These are phyloP conservation scores for Trichophaea hybrida DNA, from an alignment of 2,329 filamentous ascomycete genomes.

Conservation along the genomic window DNA sequence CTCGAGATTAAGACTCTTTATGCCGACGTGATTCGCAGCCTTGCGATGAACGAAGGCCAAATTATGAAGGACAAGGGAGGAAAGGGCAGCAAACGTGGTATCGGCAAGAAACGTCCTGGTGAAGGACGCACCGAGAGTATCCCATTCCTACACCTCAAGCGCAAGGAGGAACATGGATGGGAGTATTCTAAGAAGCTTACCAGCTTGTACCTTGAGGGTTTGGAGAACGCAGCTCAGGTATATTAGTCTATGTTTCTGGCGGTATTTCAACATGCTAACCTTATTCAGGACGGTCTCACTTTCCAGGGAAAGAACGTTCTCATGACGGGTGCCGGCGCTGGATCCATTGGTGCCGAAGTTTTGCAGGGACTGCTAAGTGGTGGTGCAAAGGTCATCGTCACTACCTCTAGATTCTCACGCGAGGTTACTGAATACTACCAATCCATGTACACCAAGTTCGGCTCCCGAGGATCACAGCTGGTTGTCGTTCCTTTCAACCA, in stretches of 20 bases:
- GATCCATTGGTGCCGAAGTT: conserved; percentile 94
- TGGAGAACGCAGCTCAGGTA: conserved; percentile 70
- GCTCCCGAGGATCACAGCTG: conserved; percentile 84
- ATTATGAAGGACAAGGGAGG: conserved; percentile 81
- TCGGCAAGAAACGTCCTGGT: conserved; percentile 37
- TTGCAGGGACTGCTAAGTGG: conserved; percentile 91
- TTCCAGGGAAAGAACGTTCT: conserved; percentile 92
- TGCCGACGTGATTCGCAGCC: conserved; percentile 79
- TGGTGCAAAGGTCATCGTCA: conserved; percentile 92
- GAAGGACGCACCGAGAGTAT: conserved; percentile 51
- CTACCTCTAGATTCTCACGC: conserved; percentile 88
- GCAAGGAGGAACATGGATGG: conserved; percentile 86
- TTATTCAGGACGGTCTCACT: conserved; percentile 50
- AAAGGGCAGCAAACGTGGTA: conserved; percentile 38
- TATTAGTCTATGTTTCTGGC: background rate
- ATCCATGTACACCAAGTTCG: conserved; percentile 90
- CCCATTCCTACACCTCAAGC: conserved; percentile 92
- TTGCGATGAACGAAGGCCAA: conserved; percentile 96
- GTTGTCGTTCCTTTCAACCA: conserved; percentile 99
- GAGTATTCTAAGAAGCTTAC: conserved; percentile 99
- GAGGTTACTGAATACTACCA: conserved; percentile 99
- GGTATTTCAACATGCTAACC: conserved; percentile 2
- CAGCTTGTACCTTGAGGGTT: conserved; percentile 75
- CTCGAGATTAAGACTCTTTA: conserved; percentile 94
- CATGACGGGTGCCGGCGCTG: conserved; percentile 96